phyloP scores from a whole-genome alignment of 768 basidiomycete genomes.

The Xanthoconium purpureum region DNA sequence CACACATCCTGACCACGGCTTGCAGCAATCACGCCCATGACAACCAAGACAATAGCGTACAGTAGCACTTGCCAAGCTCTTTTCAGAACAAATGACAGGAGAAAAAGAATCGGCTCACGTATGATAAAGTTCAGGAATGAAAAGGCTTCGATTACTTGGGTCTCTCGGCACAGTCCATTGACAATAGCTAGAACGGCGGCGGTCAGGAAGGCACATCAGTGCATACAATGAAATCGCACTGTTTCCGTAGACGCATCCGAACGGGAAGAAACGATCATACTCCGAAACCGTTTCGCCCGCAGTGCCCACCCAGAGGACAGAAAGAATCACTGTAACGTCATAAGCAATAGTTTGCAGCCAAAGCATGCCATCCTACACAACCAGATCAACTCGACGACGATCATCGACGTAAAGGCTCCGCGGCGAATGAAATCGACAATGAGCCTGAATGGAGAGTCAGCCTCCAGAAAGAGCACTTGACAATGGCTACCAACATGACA shows the following conservation, averaged over 20 bases:
- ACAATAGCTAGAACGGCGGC: constrained; percentile 5
- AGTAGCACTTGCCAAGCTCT: constrained; percentile 26
- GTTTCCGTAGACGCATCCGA: constrained; percentile 2
- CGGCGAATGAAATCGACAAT: constrained; percentile 34
- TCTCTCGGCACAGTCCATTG: constrained; percentile 26
- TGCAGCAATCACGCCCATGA: constrained; percentile 27
- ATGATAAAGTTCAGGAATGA: constrained; percentile 37
- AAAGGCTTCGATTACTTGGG: constrained; percentile 34
- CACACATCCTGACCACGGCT: constrained; percentile 32
- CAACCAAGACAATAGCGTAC: constrained; percentile 28
- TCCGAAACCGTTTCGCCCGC: constrained; percentile 28
- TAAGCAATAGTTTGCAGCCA: background rate
- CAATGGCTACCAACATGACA: constrained; percentile 22
- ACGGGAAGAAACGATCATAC: constrained; percentile 1
- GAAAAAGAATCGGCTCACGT: constrained; percentile 19
- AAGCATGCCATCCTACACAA: constrained; percentile 28
- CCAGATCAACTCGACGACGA: constrained; percentile 37
- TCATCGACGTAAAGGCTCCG: constrained; percentile 39
- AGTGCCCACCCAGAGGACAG: constrained; percentile 40
- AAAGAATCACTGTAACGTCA: constrained; percentile 28
- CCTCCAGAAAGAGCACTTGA: background rate
- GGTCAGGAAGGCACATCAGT: background rate
- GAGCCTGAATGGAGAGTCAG: constrained; percentile 26
- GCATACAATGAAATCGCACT: constrained; percentile 3
- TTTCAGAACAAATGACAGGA: background rate